These are phyloP conservation scores for Dactylonectria estremocensis DNA, from an alignment of 2,329 filamentous ascomycete genomes.

Conservation along the genomic window DNA sequence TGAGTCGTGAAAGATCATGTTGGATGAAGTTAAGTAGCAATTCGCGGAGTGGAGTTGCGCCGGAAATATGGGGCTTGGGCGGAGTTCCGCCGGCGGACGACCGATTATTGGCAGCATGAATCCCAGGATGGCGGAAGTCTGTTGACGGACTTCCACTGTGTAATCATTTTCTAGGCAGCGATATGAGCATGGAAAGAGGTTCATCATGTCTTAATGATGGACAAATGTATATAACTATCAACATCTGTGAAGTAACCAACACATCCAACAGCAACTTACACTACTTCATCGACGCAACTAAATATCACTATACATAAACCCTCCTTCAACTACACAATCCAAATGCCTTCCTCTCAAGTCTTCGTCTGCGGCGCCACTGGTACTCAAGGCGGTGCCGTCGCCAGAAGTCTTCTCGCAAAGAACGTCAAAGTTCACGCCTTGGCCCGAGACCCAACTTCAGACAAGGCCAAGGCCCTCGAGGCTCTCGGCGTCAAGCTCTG, in stretches of 20 bases:
- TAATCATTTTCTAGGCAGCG: background rate
- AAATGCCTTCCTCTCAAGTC: constrained; percentile 50
- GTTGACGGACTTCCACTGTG: constrained; percentile 9
- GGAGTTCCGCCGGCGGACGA: constrained; percentile 47
- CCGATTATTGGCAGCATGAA: constrained; percentile 13
- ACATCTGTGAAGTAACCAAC: background rate
- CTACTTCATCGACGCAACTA: too few species aligned
- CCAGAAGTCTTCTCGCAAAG: constrained; percentile 52
- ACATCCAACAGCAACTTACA: background rate
- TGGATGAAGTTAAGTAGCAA: constrained; percentile 7
- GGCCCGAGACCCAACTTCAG: constrained; percentile 50
- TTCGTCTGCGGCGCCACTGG: constrained; percentile 60
- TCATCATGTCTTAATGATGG: background rate
- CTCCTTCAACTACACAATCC: background rate
- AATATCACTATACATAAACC: background rate
- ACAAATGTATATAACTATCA: background rate
- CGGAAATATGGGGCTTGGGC: constrained; percentile 42
- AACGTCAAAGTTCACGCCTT: constrained; percentile 54
- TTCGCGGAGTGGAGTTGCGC: constrained; percentile 23
- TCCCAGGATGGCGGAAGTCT: constrained; percentile 28
- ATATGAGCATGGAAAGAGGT: background rate
- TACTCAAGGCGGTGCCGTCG: constrained; percentile 56
- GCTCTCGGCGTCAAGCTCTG: constrained; percentile 53
- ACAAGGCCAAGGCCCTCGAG: constrained; percentile 49
- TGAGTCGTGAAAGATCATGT: background rate